phyloP scores from a whole-genome alignment of 2,329 filamentous ascomycete species.

The Dothistroma pini region DNA sequence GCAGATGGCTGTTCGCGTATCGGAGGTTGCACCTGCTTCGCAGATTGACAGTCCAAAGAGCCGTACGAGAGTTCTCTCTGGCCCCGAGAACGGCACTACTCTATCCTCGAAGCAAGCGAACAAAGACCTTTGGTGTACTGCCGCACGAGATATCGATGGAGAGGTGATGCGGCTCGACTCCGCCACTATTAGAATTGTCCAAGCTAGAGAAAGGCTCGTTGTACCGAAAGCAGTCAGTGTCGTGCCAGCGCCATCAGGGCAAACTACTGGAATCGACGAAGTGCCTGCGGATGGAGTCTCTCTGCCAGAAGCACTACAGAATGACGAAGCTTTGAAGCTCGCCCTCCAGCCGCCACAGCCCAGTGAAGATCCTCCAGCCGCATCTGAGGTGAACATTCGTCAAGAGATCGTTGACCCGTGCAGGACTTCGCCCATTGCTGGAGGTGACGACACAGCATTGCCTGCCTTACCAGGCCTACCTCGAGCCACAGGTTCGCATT shows the following conservation, averaged over 20 bases:
- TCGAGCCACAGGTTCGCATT: neutral
- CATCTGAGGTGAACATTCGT: neutral
- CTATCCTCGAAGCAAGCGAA: constrained; percentile 31
- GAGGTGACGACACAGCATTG: neutral
- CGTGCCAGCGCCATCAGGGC: neutral
- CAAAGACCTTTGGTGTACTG: constrained; percentile 64
- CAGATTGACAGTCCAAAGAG: constrained; percentile 21
- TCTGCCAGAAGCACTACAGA: neutral
- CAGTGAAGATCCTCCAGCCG: neutral
- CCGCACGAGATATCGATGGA: constrained; percentile 63
- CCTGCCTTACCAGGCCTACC: neutral
- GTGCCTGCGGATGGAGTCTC: neutral
- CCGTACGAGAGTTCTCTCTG: constrained; percentile 25
- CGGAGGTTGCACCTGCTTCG: constrained; percentile 42
- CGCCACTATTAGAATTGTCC: neutral
- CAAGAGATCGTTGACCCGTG: constrained; percentile 12
- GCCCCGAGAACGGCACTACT: constrained; percentile 27
- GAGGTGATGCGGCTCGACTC: constrained; percentile 9
- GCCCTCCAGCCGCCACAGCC: neutral
- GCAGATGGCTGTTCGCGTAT: constrained; percentile 59
- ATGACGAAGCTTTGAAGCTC: neutral
- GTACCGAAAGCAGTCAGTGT: neutral
- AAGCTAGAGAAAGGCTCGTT: neutral
- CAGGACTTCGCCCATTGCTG: constrained; percentile 9
- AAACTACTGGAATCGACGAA: neutral